Conservation (phyloP, 179 eudicot species). For the Nepenthes alata region DNA sequence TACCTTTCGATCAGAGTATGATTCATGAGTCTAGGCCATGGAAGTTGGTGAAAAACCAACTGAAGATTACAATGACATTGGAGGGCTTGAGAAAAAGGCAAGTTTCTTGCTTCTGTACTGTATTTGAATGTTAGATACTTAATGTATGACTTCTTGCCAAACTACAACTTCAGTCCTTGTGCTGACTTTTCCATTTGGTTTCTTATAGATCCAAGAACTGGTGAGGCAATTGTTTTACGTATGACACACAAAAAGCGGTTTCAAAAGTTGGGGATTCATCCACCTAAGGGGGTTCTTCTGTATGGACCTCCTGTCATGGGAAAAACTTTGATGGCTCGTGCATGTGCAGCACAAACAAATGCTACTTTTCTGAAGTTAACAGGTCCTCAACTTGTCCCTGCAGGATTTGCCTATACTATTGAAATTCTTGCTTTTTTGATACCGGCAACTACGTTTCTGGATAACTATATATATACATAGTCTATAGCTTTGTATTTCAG, state of each 20-base stretch:
- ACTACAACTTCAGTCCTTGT: slow-evolving; percentile 1
- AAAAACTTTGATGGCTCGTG: slow-evolving; percentile 96
- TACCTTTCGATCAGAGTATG: slow-evolving; percentile 90
- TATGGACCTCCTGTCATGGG: slow-evolving; percentile 99
- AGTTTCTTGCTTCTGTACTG: slow-evolving; percentile 4
- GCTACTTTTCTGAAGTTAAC: slow-evolving; percentile 93
- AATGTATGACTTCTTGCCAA: neutral
- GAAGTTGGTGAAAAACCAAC: slow-evolving; percentile 99
- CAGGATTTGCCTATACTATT: slow-evolving; percentile 3
- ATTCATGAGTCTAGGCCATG: slow-evolving; percentile 95
- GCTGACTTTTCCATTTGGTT: neutral
- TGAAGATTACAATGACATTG: slow-evolving; percentile 93
- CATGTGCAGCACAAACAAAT: slow-evolving; percentile 99
- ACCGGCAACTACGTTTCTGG: neutral
- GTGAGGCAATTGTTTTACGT: slow-evolving; percentile 95
- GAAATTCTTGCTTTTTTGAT: too few relatives aligned
- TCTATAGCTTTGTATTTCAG: too few relatives aligned
- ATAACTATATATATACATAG: too few relatives aligned
- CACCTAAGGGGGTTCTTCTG: slow-evolving; percentile 90
- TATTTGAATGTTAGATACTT: neutral
- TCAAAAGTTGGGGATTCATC: slow-evolving; percentile 78
- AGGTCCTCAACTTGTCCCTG: slow-evolving; percentile 99
- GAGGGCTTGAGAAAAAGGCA: slow-evolving; percentile 95
- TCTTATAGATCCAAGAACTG: slow-evolving; percentile 73
- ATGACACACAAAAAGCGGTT: slow-evolving; percentile 91